A percentile compares a stretch with the other conserved stretches of the same genome.
Evolutionary conservation across 768 basidiomycete genomes (phyloP).

Genomic region (Trametes gibbosa): DNA sequence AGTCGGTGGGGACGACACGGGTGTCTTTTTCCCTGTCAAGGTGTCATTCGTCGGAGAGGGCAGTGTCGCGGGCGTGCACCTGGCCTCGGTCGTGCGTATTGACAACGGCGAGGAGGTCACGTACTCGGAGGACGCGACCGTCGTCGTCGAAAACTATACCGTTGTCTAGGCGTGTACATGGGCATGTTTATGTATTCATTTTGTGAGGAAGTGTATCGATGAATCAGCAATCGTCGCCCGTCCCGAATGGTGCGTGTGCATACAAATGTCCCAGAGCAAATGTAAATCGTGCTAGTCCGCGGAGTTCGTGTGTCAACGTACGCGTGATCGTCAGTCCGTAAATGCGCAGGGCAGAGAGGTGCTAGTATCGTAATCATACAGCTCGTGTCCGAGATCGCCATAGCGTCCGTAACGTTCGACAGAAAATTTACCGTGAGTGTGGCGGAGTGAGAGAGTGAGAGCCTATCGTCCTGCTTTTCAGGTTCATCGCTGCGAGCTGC

Average conservation of each 20-base stretch:
- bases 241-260: neutral
- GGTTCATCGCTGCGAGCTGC: slow-evolving; percentile 4
- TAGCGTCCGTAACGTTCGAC: neutral
- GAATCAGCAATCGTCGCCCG: neutral
- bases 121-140: slow-evolving; percentile 51
- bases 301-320: neutral
- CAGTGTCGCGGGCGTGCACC: slow-evolving; percentile 73
- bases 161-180: slow-evolving; percentile 32
- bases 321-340: neutral
- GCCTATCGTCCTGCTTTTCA: slow-evolving; percentile 1
- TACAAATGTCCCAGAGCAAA: slow-evolving; percentile 10
- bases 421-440: slow-evolving; percentile 1
- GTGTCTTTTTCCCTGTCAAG: slow-evolving; percentile 89
- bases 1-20: slow-evolving; percentile 78
- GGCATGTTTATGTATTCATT: slow-evolving; percentile 15
- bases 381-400: neutral
- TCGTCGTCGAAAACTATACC: slow-evolving; percentile 49
- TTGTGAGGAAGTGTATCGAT: slow-evolving; percentile 12
- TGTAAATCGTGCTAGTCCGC: neutral
- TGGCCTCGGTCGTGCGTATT: slow-evolving; percentile 56
- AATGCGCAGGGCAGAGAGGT: neutral
- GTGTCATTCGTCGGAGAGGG: slow-evolving; percentile 80
- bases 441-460: neutral
- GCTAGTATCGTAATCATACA: neutral
- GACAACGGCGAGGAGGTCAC: slow-evolving; percentile 47